A percentile compares a stretch with the other conserved stretches of the same genome.
These are phyloP conservation scores for Plectosphaerella sp. DNA, from an alignment of 2,329 filamentous ascomycete genomes.

Conservation along the genomic window DNA sequence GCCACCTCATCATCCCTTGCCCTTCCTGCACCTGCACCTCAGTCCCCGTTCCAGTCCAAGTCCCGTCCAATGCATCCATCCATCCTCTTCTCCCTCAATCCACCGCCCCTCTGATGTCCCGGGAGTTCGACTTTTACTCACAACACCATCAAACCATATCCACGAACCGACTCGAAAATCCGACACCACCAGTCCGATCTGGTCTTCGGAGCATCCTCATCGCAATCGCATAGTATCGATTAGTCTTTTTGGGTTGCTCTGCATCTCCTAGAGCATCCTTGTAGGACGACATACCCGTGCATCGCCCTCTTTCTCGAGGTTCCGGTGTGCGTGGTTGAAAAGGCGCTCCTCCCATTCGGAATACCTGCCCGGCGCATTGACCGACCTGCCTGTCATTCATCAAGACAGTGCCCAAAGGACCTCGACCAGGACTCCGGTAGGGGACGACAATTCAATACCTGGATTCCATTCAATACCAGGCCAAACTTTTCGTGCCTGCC, in stretches of 20 bases:
- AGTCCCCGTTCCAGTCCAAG: background rate
- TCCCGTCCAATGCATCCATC: background rate
- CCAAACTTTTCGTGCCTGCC: background rate
- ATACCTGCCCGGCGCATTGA: too few relatives aligned
- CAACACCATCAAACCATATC: background rate
- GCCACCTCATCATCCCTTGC: conserved; percentile 2
- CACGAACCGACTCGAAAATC: background rate
- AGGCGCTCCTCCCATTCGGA: too few relatives aligned
- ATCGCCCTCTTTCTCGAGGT: too few relatives aligned
- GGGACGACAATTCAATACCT: background rate
- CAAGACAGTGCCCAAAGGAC: too few relatives aligned
- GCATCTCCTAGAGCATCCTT: too few relatives aligned
- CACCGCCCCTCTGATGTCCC: background rate
- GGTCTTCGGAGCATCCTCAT: background rate
- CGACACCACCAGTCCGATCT: too few relatives aligned
- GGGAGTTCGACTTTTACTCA: background rate
- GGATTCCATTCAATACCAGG: background rate
- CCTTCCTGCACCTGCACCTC: conserved; percentile 6
- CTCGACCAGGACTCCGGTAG: background rate
- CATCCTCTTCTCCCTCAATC: background rate
- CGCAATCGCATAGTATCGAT: background rate
- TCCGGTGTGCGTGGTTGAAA: too few relatives aligned
- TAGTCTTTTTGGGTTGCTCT: background rate
- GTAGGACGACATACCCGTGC: too few relatives aligned
- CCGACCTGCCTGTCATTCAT: too few relatives aligned